A percentile compares a stretch with the other conserved stretches of the same genome.
Evolutionary conservation across 1,139 yeast genomes (phyloP).

Genomic region (Hansenula sp.): DNA sequence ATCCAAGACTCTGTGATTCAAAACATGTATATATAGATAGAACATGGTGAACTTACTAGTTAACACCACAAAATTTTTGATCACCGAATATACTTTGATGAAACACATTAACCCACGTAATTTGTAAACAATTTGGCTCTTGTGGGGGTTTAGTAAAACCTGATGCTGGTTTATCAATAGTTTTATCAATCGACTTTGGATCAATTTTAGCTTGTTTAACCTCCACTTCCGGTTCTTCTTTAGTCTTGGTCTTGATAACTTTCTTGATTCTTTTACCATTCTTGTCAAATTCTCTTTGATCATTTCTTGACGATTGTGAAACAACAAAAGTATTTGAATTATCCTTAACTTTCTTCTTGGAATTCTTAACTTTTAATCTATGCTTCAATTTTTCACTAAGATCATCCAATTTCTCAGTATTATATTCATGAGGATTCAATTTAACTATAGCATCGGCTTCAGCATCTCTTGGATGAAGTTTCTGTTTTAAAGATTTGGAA

Average conservation of each 20-base stretch:
- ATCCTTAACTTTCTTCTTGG: slow-evolving; percentile 9
- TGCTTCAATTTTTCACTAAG: slow-evolving; percentile 12
- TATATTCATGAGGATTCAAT: neutral
- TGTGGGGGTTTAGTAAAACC: too few relatives aligned
- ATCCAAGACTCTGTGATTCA: too few relatives aligned
- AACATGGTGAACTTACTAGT: neutral
- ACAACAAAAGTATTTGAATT: slow-evolving; percentile 2
- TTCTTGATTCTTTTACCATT: neutral
- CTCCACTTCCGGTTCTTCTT: neutral
- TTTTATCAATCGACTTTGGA: too few relatives aligned
- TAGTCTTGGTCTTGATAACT: neutral
- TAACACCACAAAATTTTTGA: slow-evolving; percentile 35
- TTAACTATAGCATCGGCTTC: neutral
- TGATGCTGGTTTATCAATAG: too few relatives aligned
- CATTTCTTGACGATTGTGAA: slow-evolving; percentile 2
- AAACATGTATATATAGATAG: neutral
- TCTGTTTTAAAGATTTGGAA: neutral
- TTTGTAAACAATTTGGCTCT: slow-evolving; percentile 34
- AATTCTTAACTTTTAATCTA: slow-evolving; percentile 13
- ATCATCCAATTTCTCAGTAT: slow-evolving; percentile 9
- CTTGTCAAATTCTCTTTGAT: neutral
- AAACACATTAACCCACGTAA: slow-evolving; percentile 47
- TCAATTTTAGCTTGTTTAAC: neutral
- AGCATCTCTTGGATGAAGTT: slow-evolving; percentile 1
- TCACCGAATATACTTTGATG: slow-evolving; percentile 47